These are phyloP conservation scores for Solidago caesia DNA, from an alignment of 129 eudicot species.

Conservation along the genomic window DNA sequence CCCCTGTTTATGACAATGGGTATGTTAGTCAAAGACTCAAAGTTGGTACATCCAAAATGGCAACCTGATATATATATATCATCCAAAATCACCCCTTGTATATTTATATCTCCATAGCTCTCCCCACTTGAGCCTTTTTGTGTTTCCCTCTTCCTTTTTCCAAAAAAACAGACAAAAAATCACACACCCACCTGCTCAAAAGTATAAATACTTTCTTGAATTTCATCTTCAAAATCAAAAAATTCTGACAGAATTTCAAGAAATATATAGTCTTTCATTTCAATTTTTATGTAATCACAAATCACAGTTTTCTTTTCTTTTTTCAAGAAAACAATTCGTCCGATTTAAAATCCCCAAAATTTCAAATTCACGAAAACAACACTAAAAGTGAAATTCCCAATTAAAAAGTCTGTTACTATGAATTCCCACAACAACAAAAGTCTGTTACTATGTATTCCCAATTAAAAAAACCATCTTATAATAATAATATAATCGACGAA, in stretches of 20 bases:
- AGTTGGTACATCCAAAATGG: no score
- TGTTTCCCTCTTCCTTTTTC: no score
- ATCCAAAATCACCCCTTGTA: conserved; percentile 13
- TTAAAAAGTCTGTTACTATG: conserved; percentile 19
- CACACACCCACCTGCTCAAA: no score
- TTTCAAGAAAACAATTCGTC: conserved; percentile 38
- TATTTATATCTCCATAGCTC: no score
- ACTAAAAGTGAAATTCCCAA: conserved; percentile 19
- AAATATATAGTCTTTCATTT: conserved; percentile 5
- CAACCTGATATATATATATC: no score
- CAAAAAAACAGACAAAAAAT: no score
- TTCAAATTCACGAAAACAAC: conserved; percentile 18
- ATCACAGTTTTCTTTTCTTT: no score
- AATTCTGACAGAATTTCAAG: background rate
- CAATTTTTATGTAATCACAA: background rate
- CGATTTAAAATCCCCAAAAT: conserved; percentile 34
- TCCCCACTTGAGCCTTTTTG: no score
- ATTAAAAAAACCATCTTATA: conserved; percentile 18
- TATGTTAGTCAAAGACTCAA: no score
- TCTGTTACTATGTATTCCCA: conserved; percentile 35
- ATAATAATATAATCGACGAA: conserved; percentile 19
- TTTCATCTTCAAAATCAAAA: conserved; percentile 14
- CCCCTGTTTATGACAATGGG: no score
- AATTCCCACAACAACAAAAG: conserved; percentile 29
- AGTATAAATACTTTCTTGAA: conserved; percentile 17